Base-by-base conservation (phyloP, 352 stramenopile genomes). In the Phytophthora aleatoria region DNA sequence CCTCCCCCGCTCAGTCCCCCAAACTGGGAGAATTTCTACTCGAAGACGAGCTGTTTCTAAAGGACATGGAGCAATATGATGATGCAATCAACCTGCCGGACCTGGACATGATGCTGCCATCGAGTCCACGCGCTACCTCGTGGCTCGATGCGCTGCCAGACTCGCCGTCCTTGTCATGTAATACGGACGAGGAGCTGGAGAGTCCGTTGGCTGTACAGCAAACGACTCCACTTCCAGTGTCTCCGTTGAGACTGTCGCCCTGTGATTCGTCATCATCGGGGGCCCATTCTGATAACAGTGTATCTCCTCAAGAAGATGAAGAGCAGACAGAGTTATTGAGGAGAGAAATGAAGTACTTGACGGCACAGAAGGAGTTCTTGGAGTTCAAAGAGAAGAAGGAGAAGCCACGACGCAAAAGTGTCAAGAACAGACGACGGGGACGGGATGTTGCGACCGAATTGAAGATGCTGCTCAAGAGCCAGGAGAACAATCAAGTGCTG, bases 341-440 rank as follows among this genome's bases (percentile, higher is more conserved):
- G 59, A 90, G 84, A 56, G 81, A 90, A 41, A 57, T 73, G 31
- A 89, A 80, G 45, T 89, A 83, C 54, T 44, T 90, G 28, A 69
- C 76, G 36, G 81, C 81, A 0, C 81, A 90, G 59, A 81, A 85
- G 43, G 81, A 90, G 39, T 90, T 86, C 45, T 52, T 90, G 36
- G 38, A 86, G 12, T 89, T 78, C 30, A 73, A 77, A 15, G 57
- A 57, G n/a, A 73, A 81, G 35, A 76, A 59, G 39, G 55, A 48
- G 9, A 61, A 51, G 7, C 69, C 65, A 16, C 62, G 63, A 57
- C 62, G 72, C 27, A 60, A 48, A 44, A 76, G 55, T 41, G 57
- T 77, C 57, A 87, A 86, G 61, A 60, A 53, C n/a, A 81, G 77
- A 70, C 60, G 66, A 65, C 69, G 74, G 12, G 64, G 53, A 24